phyloP scores from a whole-genome alignment of 2,329 filamentous ascomycete genomes.

The Epichloe baconii region DNA sequence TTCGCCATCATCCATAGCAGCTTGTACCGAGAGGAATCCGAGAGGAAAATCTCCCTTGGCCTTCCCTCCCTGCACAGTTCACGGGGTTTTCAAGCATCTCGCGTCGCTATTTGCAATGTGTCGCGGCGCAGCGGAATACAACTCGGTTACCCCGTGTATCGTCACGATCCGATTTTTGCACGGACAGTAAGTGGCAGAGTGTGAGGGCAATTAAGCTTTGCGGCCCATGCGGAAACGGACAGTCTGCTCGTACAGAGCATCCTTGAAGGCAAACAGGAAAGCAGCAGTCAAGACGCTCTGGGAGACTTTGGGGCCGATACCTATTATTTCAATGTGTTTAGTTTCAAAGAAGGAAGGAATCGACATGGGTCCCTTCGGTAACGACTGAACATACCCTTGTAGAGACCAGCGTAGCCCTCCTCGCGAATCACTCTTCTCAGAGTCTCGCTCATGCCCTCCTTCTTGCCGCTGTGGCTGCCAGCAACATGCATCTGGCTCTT shows the following conservation, averaged over 20 bases:
- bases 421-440: slow-evolving; percentile 70
- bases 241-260: slow-evolving; percentile 79
- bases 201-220: neutral
- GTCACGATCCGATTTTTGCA: neutral
- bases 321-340: slow-evolving; percentile 29
- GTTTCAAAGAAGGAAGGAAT: neutral
- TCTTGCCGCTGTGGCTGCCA: slow-evolving; percentile 51
- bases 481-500: slow-evolving; percentile 97
- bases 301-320: slow-evolving; percentile 89
- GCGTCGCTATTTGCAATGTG: neutral
- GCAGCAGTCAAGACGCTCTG: slow-evolving; percentile 95
- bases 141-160: neutral
- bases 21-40: neutral
- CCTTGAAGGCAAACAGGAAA: slow-evolving; percentile 96
- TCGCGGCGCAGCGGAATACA: neutral
- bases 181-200: neutral
- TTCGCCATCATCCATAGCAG: neutral
- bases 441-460: slow-evolving; percentile 67
- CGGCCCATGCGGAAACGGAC: slow-evolving; percentile 46
- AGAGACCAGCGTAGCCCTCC: slow-evolving; percentile 84
- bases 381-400: slow-evolving; percentile 54
- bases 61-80: neutral
- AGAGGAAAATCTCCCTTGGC: neutral
- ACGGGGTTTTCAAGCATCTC: no score
- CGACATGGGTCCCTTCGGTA: no score